These are phyloP conservation scores for Achlya hypogyna DNA, from an alignment of 352 stramenopile genomes.

Conservation along the genomic window DNA sequence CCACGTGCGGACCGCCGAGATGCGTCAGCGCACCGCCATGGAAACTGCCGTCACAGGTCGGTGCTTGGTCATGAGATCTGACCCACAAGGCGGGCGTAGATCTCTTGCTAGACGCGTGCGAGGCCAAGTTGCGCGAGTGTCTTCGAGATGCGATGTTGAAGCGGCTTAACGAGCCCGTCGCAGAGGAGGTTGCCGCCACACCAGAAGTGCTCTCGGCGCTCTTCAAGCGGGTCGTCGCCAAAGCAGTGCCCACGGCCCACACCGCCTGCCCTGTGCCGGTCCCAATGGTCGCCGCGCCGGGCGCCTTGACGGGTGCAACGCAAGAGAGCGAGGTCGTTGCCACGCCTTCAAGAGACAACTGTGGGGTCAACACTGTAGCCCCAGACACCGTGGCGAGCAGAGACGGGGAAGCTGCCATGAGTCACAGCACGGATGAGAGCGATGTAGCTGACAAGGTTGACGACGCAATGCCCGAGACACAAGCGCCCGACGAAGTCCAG, in stretches of 20 bases:
- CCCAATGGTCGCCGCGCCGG: too few relatives aligned
- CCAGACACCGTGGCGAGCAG: too few relatives aligned
- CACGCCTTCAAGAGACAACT: too few relatives aligned
- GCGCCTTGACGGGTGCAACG: too few relatives aligned
- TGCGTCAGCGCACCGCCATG: slow-evolving; percentile 5
- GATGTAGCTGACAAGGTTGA: too few relatives aligned
- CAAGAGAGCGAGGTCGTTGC: too few relatives aligned
- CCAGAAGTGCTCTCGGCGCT: background rate
- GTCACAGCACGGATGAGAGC: too few relatives aligned
- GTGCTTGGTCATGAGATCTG: background rate
- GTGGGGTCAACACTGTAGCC: too few relatives aligned
- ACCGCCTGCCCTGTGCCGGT: background rate
- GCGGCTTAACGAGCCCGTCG: background rate
- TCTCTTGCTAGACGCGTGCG: background rate
- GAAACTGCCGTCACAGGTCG: background rate
- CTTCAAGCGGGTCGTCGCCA: background rate
- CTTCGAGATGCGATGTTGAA: background rate
- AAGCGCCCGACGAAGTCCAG: too few relatives aligned
- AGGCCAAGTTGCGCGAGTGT: background rate
- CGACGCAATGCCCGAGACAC: too few relatives aligned
- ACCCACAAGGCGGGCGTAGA: background rate
- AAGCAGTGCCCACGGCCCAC: background rate
- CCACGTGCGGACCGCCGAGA: background rate
- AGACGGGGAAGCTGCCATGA: too few relatives aligned
- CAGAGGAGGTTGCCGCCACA: background rate